These are phyloP conservation scores for Mortierella claussenii DNA, from an alignment of 192 early-diverging fungal genomes.

Conservation along the genomic window DNA sequence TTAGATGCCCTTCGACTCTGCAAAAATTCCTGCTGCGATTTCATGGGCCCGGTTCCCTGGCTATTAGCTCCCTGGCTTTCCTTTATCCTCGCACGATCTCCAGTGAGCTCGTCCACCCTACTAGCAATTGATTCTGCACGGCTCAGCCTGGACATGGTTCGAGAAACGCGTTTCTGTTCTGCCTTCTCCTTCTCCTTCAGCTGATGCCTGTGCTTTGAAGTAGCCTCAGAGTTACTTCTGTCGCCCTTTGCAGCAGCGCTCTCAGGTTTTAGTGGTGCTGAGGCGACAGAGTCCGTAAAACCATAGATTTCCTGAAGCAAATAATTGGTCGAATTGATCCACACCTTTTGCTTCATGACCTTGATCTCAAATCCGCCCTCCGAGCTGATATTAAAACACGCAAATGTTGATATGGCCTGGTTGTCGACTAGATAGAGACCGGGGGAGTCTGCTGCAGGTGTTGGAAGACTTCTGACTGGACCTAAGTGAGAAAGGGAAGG, in stretches of 20 bases:
- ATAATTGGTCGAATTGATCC: constrained; percentile 49
- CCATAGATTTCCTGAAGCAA: constrained; percentile 71
- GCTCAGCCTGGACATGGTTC: constrained; percentile 37
- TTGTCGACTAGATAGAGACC: constrained; percentile 42
- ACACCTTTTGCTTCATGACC: constrained; percentile 56
- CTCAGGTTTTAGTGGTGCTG: constrained; percentile 11
- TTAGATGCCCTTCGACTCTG: constrained; percentile 2
- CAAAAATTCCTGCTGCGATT: background rate
- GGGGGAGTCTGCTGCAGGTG: constrained; percentile 23
- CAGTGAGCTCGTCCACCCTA: constrained; percentile 33
- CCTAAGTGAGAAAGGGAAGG: background rate
- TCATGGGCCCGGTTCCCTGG: background rate
- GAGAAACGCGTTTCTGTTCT: background rate
- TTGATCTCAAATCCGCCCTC: constrained; percentile 51
- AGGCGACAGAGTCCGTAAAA: constrained; percentile 51
- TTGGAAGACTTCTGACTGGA: constrained; percentile 30
- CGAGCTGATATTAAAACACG: constrained; percentile 51
- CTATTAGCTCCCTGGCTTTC: background rate
- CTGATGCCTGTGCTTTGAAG: background rate
- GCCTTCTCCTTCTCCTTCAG: background rate
- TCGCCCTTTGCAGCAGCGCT: background rate
- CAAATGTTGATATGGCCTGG: constrained; percentile 51
- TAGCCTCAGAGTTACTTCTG: background rate
- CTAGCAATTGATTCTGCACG: constrained; percentile 48
- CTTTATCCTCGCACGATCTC: constrained; percentile 7